A percentile compares a stretch with the other conserved stretches of the same genome.
Conservation (phyloP, 1,284 basidiomycete species). For the Leccinum pachyderme region DNA sequence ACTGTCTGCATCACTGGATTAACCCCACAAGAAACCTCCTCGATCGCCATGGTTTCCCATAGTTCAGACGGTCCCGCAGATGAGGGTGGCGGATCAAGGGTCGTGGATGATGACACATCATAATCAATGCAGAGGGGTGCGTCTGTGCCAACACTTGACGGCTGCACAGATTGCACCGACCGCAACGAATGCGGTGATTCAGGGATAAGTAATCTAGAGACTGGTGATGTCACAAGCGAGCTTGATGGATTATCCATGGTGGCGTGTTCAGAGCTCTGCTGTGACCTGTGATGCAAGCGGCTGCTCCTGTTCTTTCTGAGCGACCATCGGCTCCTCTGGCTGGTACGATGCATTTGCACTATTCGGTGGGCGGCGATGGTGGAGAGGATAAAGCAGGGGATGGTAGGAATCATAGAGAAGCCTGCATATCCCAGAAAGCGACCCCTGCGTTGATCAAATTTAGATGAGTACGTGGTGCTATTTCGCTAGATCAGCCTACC, state of each 20-base stretch:
- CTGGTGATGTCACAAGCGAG: background rate
- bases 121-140: background rate
- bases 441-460: constrained; percentile 41
- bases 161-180: background rate
- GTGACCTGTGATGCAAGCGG: background rate
- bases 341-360: constrained; percentile 27
- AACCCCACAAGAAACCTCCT: background rate
- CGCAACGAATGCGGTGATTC: background rate
- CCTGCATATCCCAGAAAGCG: constrained; percentile 62
- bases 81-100: background rate
- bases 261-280: background rate
- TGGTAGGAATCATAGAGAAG: constrained; percentile 46
- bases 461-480: background rate
- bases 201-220: background rate
- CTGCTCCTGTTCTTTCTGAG: background rate
- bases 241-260: background rate
- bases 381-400: constrained; percentile 53
- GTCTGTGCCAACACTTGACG: background rate
- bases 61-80: background rate
- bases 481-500: constrained; percentile 37
- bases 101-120: background rate
- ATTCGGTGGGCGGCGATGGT: constrained; percentile 41
- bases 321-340: constrained; percentile 1
- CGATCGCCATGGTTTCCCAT: constrained; percentile 5
- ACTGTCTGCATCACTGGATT: background rate